Evolutionary conservation across 805 yeast species (phyloP), one percentile per base, ranked within the genome.

Genomic region (Isabelozyma heimii): DNA sequence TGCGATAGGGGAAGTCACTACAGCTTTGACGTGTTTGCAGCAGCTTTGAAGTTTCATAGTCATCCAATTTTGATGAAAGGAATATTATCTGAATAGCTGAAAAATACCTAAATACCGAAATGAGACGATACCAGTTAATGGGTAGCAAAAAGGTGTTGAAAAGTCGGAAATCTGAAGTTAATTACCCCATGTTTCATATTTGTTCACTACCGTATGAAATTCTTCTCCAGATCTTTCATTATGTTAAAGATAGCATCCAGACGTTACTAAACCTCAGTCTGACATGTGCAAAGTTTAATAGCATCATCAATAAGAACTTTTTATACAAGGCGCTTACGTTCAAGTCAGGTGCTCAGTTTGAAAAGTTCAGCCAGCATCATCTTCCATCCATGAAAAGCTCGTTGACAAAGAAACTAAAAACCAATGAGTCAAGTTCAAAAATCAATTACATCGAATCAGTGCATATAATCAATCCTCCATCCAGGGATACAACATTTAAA

Each of bases 161-260:
- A 15, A 53, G 51, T 42, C 52, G 42, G 38, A 46, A 54, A 6
- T 38, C 51, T 12, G 42, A 47, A 9, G 44, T 42, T 10, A 48
- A 55, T 14, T 73, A 73, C 47, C 66, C 70, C 2, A 45, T 53
- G 7, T 47, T 53, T 10, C 75, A 76, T 38, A 37, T 77, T 2
- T 59, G 67, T 48, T 71, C 75, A 9, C 58, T 77, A 1, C 82
- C 82, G 7, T 54, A 59, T n/a, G 82, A 78, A 52, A 58, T 78
- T 7, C 49, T 78, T 2, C 48, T 66, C n/a, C 59, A 61, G 37
- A 64, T 77, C 20, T 62, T 77, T 26, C 51, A 54, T 9, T 50
- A 59, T 41, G 54, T 72, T n/a, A 52, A 48, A 4, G 49, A 50
- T 8, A 61, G 63, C 43, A 37, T 44, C 9, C 44, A 50, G 8